These are phyloP conservation scores for Rubroboletus pulcherrimus DNA, from an alignment of 768 basidiomycete species.

Conservation along the genomic window DNA sequence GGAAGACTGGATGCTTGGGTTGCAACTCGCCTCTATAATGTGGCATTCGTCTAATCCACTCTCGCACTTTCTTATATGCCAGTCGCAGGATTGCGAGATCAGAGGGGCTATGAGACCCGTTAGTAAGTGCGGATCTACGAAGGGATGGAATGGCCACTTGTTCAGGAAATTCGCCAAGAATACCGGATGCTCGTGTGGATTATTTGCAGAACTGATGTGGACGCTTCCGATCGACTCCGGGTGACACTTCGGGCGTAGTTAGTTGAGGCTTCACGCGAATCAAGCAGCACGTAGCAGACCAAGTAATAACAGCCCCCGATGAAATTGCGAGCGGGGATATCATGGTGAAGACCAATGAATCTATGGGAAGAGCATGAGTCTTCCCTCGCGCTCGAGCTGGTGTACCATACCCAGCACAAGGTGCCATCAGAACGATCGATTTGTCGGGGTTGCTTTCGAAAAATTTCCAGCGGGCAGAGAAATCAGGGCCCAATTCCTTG, in stretches of 20 bases:
- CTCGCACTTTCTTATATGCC: conserved; percentile 27
- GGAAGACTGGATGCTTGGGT: conserved; percentile 13
- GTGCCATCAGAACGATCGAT: conserved; percentile 44
- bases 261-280: not conserved
- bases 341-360: conserved; percentile 8
- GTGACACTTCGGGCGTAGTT: conserved; percentile 30
- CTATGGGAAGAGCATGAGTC: conserved; percentile 1
- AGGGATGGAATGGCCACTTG: conserved; percentile 31
- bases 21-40: conserved; percentile 35
- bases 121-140: not conserved
- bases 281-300: conserved; percentile 16
- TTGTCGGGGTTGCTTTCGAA: conserved; percentile 54
- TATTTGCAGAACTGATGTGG: conserved; percentile 42
- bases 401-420: conserved; percentile 37
- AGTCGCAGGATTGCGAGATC: conserved; percentile 27
- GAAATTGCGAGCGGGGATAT: conserved; percentile 13
- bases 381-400: not conserved
- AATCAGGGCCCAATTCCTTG: conserved; percentile 45
- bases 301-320: conserved; percentile 25
- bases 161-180: conserved; percentile 48
- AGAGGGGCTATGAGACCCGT: conserved; percentile 12
- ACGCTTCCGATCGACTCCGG: conserved; percentile 45
- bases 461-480: conserved; percentile 48
- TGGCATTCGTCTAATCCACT: conserved; percentile 39
- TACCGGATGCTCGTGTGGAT: conserved; percentile 37